Evolutionary conservation across 352 stramenopile genomes (phyloP).

Genomic region (Phytophthora boehmeriae): DNA sequence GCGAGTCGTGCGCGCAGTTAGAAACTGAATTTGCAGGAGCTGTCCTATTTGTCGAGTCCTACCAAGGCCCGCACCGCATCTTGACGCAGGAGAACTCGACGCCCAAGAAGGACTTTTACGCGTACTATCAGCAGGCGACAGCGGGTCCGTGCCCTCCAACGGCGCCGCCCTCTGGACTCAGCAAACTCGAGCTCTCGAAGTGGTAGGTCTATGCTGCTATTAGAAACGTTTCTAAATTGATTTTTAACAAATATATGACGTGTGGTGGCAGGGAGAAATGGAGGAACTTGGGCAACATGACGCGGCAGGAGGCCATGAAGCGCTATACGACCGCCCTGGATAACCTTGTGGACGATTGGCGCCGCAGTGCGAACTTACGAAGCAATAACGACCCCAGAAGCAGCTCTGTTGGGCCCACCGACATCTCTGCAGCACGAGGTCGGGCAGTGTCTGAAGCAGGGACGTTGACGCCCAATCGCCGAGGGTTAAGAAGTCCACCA

Average conservation of each 20-base stretch:
- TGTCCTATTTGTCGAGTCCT: constrained; percentile 83
- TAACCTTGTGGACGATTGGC: constrained; percentile 85
- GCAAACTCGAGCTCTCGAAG: constrained; percentile 64
- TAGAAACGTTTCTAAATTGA: too few species aligned
- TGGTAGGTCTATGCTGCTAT: constrained; percentile 27
- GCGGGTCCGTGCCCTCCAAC: constrained; percentile 52
- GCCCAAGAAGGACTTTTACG: constrained; percentile 83
- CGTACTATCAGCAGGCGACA: constrained; percentile 79
- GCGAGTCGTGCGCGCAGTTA: constrained; percentile 58
- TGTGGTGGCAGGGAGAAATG: constrained; percentile 66
- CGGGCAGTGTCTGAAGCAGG: constrained; percentile 20
- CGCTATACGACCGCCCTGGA: constrained; percentile 77
- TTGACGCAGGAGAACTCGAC: constrained; percentile 72
- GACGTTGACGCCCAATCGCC: constrained; percentile 11
- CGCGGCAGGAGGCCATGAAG: constrained; percentile 79
- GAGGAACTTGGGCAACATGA: constrained; percentile 68
- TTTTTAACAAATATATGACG: not conserved
- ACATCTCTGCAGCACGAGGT: constrained; percentile 21
- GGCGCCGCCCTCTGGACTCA: constrained; percentile 37
- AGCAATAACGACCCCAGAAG: constrained; percentile 9
- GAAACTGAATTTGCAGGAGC: constrained; percentile 77
- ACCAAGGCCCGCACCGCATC: constrained; percentile 81
- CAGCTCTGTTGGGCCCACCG: constrained; percentile 9
- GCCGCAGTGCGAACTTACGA: constrained; percentile 56
- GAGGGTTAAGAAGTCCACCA: constrained; percentile 41